These are phyloP conservation scores for Cladophialophora exuberans DNA, from an alignment of 2,329 filamentous ascomycete genomes.

Conservation along the genomic window DNA sequence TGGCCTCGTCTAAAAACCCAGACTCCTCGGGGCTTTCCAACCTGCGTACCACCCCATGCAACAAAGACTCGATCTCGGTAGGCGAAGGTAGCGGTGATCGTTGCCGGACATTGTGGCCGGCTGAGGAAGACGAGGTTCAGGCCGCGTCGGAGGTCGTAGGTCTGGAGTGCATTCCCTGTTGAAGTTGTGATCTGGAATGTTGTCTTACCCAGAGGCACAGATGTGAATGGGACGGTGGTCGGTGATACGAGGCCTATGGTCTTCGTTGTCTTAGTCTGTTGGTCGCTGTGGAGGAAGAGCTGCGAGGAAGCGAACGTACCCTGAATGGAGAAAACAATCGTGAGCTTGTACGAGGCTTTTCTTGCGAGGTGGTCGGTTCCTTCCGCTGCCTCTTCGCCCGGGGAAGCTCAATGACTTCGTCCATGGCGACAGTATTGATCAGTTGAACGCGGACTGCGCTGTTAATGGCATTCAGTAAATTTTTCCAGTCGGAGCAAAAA, in stretches of 20 bases:
- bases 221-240: constrained; percentile 86
- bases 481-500: not conserved
- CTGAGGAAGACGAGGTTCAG: constrained; percentile 93
- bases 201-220: constrained; percentile 84
- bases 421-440: constrained; percentile 14
- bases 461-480: constrained; percentile 1
- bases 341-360: constrained; percentile 58
- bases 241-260: constrained; percentile 93
- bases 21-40: constrained; percentile 65
- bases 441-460: not conserved
- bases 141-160: constrained; percentile 88
- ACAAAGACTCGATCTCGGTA: constrained; percentile 87
- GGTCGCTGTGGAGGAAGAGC: not conserved
- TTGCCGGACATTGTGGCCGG: constrained; percentile 80
- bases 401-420: constrained; percentile 52
- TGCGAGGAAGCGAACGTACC: constrained; percentile 59
- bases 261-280: constrained; percentile 49
- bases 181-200: constrained; percentile 98
- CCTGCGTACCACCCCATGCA: constrained; percentile 74
- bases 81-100: constrained; percentile 83
- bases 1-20: constrained; percentile 94
- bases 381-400: constrained; percentile 78
- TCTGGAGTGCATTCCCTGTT: constrained; percentile 86
- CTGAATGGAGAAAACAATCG: constrained; percentile 92
- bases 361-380: constrained; percentile 42